Conservation (phyloP, 306 rosid genomes). For the Cyamopsis tetragonoloba region DNA sequence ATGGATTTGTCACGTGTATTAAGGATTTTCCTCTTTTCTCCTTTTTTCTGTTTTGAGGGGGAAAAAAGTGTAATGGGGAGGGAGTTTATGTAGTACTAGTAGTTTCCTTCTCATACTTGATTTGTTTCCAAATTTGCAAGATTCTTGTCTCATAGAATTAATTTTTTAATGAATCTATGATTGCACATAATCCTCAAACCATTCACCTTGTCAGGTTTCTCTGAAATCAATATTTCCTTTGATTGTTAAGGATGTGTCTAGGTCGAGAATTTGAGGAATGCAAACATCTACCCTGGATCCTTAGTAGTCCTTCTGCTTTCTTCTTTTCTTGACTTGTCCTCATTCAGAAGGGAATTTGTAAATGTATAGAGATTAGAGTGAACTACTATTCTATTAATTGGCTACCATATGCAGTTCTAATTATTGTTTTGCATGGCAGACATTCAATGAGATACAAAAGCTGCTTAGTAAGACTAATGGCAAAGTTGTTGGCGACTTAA, state of each 20-base stretch:
- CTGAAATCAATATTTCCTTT: background rate
- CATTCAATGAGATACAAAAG: slow-evolving; percentile 81
- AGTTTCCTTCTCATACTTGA: background rate
- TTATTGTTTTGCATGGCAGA: slow-evolving; percentile 55
- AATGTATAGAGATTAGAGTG: background rate
- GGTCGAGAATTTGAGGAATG: slow-evolving; percentile 9
- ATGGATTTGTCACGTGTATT: background rate
- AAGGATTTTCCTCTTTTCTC: background rate
- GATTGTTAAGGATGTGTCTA: background rate
- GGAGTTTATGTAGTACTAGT: background rate
- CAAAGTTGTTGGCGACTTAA: slow-evolving; percentile 89
- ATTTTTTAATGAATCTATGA: background rate
- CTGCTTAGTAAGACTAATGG: slow-evolving; percentile 85
- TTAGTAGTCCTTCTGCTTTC: background rate
- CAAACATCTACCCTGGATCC: background rate
- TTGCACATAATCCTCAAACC: slow-evolving; percentile 3
- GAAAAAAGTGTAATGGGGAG: background rate
- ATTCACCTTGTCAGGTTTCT: background rate
- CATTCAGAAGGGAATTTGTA: slow-evolving; percentile 7
- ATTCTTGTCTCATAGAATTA: background rate
- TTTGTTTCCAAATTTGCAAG: background rate
- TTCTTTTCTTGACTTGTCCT: background rate
- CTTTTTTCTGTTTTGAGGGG: background rate
- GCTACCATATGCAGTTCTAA: slow-evolving; percentile 23
- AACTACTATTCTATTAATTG: slow-evolving; percentile 16